Evolutionary conservation across 1,284 basidiomycete species (phyloP).

Genomic region (Naganishia albida): DNA sequence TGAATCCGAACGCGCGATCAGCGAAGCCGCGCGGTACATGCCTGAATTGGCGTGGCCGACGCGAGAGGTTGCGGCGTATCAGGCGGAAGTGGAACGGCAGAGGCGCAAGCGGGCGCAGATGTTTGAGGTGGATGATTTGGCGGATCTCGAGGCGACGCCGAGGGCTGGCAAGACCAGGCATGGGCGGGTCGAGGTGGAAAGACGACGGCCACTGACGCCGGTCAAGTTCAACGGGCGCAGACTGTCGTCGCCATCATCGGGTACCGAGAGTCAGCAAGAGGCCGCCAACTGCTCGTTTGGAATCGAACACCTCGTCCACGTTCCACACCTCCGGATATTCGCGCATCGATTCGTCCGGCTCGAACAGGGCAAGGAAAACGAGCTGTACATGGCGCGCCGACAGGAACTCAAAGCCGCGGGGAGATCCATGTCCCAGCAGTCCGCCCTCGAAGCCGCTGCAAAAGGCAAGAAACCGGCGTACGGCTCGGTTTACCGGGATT

Average conservation of each 20-base stretch:
- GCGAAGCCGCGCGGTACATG: slow-evolving; percentile 25
- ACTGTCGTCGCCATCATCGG: neutral
- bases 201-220: slow-evolving; percentile 18
- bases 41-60: slow-evolving; percentile 30
- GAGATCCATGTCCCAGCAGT: neutral
- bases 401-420: slow-evolving; percentile 16
- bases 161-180: neutral
- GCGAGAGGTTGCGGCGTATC: slow-evolving; percentile 1
- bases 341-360: slow-evolving; percentile 25
- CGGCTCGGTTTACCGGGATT: slow-evolving; percentile 7
- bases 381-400: slow-evolving; percentile 6
- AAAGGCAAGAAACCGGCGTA: slow-evolving; percentile 1
- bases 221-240: slow-evolving; percentile 22
- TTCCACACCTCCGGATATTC: slow-evolving; percentile 23
- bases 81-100: slow-evolving; percentile 10
- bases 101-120: slow-evolving; percentile 5
- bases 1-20: slow-evolving; percentile 15
- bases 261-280: neutral
- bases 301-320: slow-evolving; percentile 30
- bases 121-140: neutral
- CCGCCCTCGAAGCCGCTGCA: neutral
- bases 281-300: slow-evolving; percentile 21
- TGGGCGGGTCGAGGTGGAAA: neutral
- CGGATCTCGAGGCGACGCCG: slow-evolving; percentile 23
- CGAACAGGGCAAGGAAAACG: slow-evolving; percentile 23